Percentiles rank a stretch among this genome's conserved stretches.
phyloP scores from a whole-genome alignment of 2,329 filamentous ascomycete genomes.

The Arachnopeziza araneosa region DNA sequence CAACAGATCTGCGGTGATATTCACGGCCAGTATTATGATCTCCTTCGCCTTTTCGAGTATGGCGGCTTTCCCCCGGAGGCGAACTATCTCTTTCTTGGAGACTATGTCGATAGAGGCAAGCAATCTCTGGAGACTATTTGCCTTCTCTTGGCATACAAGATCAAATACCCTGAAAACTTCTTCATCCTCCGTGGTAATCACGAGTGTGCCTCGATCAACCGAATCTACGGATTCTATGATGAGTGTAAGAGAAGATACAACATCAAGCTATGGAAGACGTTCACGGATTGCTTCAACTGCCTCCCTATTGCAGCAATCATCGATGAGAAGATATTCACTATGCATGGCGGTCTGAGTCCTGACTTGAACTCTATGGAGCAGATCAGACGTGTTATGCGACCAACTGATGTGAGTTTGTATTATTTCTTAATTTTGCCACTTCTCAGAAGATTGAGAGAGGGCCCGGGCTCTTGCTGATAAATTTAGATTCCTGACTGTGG shows the following conservation, averaged over 20 bases:
- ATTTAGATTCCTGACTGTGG: constrained; percentile 92
- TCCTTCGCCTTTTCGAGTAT: constrained; percentile 95
- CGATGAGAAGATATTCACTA: constrained; percentile 99
- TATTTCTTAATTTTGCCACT: constrained; percentile 22
- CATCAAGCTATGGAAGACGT: constrained; percentile 70
- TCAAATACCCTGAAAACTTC: constrained; percentile 37
- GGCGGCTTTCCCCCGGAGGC: constrained; percentile 97
- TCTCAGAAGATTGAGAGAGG: constrained; percentile 25
- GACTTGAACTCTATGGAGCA: constrained; percentile 99
- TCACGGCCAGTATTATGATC: constrained; percentile 97
- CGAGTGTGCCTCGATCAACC: constrained; percentile 2
- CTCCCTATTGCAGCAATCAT: constrained; percentile 93
- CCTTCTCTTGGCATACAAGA: constrained; percentile 95
- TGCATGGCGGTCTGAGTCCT: constrained; percentile 96
- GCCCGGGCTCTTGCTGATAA: constrained; percentile 31
- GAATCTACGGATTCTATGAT: constrained; percentile 5
- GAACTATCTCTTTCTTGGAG: constrained; percentile 98
- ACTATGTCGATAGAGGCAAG: constrained; percentile 98
- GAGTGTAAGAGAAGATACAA: constrained; percentile 4
- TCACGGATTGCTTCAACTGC: constrained; percentile 99
- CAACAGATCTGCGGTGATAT: constrained; percentile 95
- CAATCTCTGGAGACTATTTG: constrained; percentile 98
- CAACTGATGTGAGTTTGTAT: constrained; percentile 78
- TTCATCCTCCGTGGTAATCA: constrained; percentile 9
- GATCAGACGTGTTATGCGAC: constrained; percentile 97